Conservation (phyloP, 2,329 filamentous ascomycete species). For the Claviceps sp. region DNA sequence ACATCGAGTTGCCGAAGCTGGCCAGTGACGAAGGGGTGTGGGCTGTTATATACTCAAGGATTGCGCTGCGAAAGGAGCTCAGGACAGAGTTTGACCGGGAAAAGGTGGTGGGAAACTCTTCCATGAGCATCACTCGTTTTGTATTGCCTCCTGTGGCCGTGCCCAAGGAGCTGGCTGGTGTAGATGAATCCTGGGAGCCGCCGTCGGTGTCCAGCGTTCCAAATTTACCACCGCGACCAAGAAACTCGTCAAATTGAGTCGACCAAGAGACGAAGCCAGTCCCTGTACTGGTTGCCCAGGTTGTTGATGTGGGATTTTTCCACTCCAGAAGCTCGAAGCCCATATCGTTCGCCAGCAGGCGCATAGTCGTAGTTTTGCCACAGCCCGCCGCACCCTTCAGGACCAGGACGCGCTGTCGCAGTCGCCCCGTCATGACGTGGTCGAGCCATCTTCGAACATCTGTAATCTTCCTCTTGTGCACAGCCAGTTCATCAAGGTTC, state of each 20-base stretch:
- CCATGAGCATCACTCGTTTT: slow-evolving; percentile 55
- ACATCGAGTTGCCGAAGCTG: slow-evolving; percentile 29
- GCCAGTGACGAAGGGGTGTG: slow-evolving; percentile 43
- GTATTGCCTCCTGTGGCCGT: slow-evolving; percentile 8
- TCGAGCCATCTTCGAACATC: slow-evolving; percentile 79
- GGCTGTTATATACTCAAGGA: slow-evolving; percentile 62
- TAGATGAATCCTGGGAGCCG: slow-evolving; percentile 14
- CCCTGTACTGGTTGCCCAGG: slow-evolving; percentile 41
- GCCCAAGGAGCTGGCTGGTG: slow-evolving; percentile 11
- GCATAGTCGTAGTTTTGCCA: slow-evolving; percentile 82
- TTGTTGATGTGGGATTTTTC: slow-evolving; percentile 62
- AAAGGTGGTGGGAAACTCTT: slow-evolving; percentile 72
- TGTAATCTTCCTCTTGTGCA: slow-evolving; percentile 86
- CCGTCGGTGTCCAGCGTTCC: slow-evolving; percentile 46
- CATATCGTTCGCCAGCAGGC: slow-evolving; percentile 65
- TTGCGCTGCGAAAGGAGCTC: slow-evolving; percentile 57
- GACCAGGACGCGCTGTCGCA: slow-evolving; percentile 62
- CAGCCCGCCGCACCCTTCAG: slow-evolving; percentile 84
- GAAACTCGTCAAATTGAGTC: slow-evolving; percentile 82
- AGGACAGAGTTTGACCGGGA: slow-evolving; percentile 50
- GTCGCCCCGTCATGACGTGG: slow-evolving; percentile 51
- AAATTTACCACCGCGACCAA: slow-evolving; percentile 70
- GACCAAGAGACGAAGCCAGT: slow-evolving; percentile 56
- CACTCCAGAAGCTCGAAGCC: slow-evolving; percentile 72
- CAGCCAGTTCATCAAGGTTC: slow-evolving; percentile 71